phyloP scores from a whole-genome alignment of 306 rosid species.

The Rubus parviflorus region DNA sequence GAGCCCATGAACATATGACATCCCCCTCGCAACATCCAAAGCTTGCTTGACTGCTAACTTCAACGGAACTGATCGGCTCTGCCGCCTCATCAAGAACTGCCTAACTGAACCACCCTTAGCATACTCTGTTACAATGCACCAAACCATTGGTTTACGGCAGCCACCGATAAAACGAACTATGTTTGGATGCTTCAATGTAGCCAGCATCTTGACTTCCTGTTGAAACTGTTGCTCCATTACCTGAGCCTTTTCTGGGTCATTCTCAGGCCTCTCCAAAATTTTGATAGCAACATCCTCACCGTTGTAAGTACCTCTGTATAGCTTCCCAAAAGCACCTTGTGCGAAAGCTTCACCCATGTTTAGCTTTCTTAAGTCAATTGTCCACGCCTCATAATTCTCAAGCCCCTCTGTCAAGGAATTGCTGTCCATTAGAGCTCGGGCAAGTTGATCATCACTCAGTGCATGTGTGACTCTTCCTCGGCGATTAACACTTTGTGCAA shows the following conservation, averaged over 20 bases:
- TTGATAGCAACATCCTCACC: slow-evolving; percentile 96
- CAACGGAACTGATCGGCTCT: slow-evolving; percentile 82
- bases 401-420: slow-evolving; percentile 81
- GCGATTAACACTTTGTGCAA: slow-evolving; percentile 74
- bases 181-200: slow-evolving; percentile 87
- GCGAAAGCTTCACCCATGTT: slow-evolving; percentile 97
- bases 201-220: slow-evolving; percentile 97
- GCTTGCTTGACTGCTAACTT: slow-evolving; percentile 97
- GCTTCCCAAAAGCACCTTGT: slow-evolving; percentile 98
- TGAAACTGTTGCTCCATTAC: slow-evolving; percentile 96
- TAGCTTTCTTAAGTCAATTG: slow-evolving; percentile 81
- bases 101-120: slow-evolving; percentile 98
- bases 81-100: slow-evolving; percentile 79
- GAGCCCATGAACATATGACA: slow-evolving; percentile 89
- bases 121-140: slow-evolving; percentile 98
- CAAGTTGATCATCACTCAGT: slow-evolving; percentile 90
- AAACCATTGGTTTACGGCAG: slow-evolving; percentile 92
- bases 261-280: slow-evolving; percentile 95
- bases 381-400: slow-evolving; percentile 84
- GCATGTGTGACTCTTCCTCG: slow-evolving; percentile 93
- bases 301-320: slow-evolving; percentile 89
- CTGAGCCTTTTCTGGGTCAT: slow-evolving; percentile 84
- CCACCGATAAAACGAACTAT: slow-evolving; percentile 96
- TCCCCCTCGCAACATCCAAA: slow-evolving; percentile 94
- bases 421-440: slow-evolving; percentile 83